A percentile compares a stretch with the other conserved stretches of the same genome.
phyloP scores from a whole-genome alignment of 2,329 filamentous ascomycete genomes.

The Biscogniauxia marginata region DNA sequence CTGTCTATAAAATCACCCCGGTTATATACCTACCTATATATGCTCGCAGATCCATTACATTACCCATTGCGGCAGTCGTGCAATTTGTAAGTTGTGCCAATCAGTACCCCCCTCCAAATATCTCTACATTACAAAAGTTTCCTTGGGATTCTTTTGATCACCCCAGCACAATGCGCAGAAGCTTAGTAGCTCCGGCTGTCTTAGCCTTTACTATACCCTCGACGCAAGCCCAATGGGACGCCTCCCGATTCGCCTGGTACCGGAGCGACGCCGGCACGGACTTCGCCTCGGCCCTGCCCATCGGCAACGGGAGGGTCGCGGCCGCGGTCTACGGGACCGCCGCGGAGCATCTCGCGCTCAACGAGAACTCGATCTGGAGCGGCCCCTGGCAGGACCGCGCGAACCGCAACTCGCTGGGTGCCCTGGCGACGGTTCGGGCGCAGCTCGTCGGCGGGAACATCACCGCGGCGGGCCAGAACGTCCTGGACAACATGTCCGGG shows the following conservation, averaged over 20 bases:
- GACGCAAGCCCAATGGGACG: constrained; percentile 4
- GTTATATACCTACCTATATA: no score
- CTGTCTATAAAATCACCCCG: not conserved
- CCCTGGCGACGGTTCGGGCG: not conserved
- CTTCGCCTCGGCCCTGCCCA: constrained; percentile 39
- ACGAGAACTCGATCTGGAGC: constrained; percentile 6
- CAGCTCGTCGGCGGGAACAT: not conserved
- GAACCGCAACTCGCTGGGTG: constrained; percentile 1
- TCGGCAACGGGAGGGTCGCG: constrained; percentile 47
- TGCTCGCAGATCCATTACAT: no score
- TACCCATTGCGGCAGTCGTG: no score
- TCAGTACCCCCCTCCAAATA: no score
- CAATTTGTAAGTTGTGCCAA: no score
- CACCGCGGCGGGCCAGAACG: not conserved
- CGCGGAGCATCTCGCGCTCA: constrained; percentile 8
- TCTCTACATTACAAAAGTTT: no score
- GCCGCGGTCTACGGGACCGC: constrained; percentile 44
- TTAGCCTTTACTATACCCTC: not conserved
- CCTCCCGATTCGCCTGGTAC: constrained; percentile 20
- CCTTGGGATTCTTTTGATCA: no score
- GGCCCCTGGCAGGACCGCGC: not conserved
- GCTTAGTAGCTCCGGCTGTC: not conserved
- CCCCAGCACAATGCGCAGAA: not conserved
- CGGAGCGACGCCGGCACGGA: constrained; percentile 12
- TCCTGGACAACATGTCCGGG: not conserved